Evolutionary conservation across 768 basidiomycete species (phyloP), one percentile per base, ranked within the genome.

Genomic region (Punctularia strigosozonata): DNA sequence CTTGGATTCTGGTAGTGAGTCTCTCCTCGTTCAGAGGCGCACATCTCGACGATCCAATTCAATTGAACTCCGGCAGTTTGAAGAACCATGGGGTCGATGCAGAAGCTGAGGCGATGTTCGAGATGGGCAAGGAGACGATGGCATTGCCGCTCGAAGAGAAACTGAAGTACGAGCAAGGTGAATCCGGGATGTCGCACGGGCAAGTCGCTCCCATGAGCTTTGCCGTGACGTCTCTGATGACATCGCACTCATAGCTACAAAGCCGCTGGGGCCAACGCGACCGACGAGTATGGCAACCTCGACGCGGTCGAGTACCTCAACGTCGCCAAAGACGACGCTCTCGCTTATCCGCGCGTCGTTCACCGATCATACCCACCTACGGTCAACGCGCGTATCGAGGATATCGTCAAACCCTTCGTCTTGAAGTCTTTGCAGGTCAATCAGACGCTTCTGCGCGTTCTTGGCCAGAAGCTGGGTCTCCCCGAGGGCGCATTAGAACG

Each of bases 1-100:
- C 60, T 78, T 1, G 76, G 77, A 2, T 80, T 81, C 52, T 81
- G 76, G 73, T 79, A 77, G 73, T 75, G 50, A 52, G 74, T 69
- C 39, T 10, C 22, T 5, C 19, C 31, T 22, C 24, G n/a, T 31
- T 40, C 14, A 35, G 25, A 12, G n/a, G 6, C 15, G 37, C 24
- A 19, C 14, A n/a, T n/a, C 13, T 25, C 21, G n/a, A n/a, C n/a
- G n/a, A n/a, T n/a, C n/a, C n/a, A n/a, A 30, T 17, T 4, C 37
- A 12, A 31, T 31, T 10, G 19, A 24, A 8, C 13, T n/a, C 2
- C 4, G 6, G 6, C 32, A 75, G 74, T 43, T 50, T 78, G 28
- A 72, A 69, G 49, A 75, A 77, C 43, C 72, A 77, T 47, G 75
- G 68, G 3, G 65, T 61, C 3, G 66, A 71, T 31, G 57, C 64